Evolutionary conservation across 495 filamentous ascomycete species (phyloP).

Genomic region (Symbiotaphrina buchneri): DNA sequence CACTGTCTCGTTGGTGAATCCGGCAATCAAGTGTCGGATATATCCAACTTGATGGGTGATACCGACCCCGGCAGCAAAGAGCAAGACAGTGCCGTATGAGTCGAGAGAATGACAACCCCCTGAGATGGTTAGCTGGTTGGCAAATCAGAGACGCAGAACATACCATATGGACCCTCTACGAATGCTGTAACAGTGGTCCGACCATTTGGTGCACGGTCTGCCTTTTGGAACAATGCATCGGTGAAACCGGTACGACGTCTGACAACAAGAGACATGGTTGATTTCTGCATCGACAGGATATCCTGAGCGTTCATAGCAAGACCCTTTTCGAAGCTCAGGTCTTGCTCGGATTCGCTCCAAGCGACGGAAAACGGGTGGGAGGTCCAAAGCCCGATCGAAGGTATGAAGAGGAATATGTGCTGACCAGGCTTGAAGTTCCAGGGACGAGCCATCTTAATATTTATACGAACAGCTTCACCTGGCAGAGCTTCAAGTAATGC

Average conservation of each 20-base stretch:
- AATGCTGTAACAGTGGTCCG: conserved; percentile 36
- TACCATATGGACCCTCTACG: conserved; percentile 62
- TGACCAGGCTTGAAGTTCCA: conserved; percentile 54
- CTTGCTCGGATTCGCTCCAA: conserved; percentile 33
- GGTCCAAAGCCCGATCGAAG: conserved; percentile 43
- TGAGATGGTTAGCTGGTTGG: background rate
- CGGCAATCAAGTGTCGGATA: conserved; percentile 49
- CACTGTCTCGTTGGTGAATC: conserved; percentile 41
- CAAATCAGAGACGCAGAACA: background rate
- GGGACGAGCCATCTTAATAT: conserved; percentile 53
- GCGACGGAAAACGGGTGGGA: conserved; percentile 46
- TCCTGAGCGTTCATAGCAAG: conserved; percentile 33
- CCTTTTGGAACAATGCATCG: conserved; percentile 45
- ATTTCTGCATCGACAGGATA: conserved; percentile 29
- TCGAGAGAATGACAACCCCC: conserved; percentile 35
- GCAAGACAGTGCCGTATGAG: conserved; percentile 68
- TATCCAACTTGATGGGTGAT: conserved; percentile 74
- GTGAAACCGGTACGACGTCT: conserved; percentile 68
- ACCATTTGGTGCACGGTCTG: conserved; percentile 31
- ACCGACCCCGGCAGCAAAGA: conserved; percentile 73
- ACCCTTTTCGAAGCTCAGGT: conserved; percentile 21
- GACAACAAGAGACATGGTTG: conserved; percentile 57
- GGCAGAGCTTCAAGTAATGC: conserved; percentile 39
- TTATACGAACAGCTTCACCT: conserved; percentile 41
- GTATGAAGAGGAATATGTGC: conserved; percentile 69